Base-by-base conservation (phyloP, 2,329 filamentous ascomycete species). In the Phialemoniopsis sp. region DNA sequence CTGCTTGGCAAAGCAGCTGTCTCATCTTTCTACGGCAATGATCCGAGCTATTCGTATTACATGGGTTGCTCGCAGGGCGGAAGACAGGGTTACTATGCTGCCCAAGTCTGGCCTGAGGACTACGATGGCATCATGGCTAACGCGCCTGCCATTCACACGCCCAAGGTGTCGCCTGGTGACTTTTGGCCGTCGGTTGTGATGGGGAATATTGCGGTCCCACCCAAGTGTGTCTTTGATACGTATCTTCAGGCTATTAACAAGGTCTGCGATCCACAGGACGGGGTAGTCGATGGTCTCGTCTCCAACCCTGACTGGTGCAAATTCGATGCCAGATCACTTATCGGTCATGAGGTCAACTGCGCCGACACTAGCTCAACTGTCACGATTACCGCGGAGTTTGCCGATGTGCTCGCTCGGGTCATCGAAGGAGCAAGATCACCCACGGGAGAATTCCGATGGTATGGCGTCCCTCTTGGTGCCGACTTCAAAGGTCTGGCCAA, bases 1-100 rank as follows among this genome's bases (percentile, higher is more conserved):
- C 57, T 69, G 6, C 47, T 72, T 2, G 67, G 67, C 16, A 80
- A 80, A 49, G 43, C 60, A 4, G 46, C 80, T 15, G 63, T 67
- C 4, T 52, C 57, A 8, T 55, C 53, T 29, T 78, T 69, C 52
- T 80, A 80, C 47, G 57, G 63, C n/a, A 44, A 51, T 15, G 49
- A 56, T 0, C 60, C 65, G 2, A 53, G 57, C 2, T 72, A 70
- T 49, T 70, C 65, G n/a, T 78, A 77, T 51, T 78, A 67, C 51
- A 60, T 64, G 33, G 76, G 75, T 19, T 78, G 75, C 51, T 74
- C 69, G 3, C 75, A 70, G 1, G 76, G 76, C 18, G 76, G 76
- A 2, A 59, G 75, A 1, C 73, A 79, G 55, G 76, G 73, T 13
- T 51, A 73, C 19, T 70, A 68, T 45, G 63, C 70, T 34, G 66